phyloP scores from a whole-genome alignment of 2,329 filamentous ascomycete genomes.

The Purpureocillium takamizusanense region DNA sequence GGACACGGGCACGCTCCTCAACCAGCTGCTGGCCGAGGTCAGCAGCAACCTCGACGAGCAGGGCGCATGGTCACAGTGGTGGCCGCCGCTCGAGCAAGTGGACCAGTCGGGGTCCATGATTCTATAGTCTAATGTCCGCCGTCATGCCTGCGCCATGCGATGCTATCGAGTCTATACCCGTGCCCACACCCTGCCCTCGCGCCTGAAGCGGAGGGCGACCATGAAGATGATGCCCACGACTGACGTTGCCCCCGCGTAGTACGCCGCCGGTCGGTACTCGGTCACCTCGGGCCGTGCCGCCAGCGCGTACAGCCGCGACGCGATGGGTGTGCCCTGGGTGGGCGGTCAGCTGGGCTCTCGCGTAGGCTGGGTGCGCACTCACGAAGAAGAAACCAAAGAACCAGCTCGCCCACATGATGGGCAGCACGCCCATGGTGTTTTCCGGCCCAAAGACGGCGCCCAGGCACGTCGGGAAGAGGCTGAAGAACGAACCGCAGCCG shows the following conservation, averaged over 20 bases:
- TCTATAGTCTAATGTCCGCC: not conserved
- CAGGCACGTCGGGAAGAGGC: constrained; percentile 14
- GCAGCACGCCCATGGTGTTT: constrained; percentile 16
- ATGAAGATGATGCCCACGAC: constrained; percentile 10
- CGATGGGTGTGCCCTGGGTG: constrained; percentile 16
- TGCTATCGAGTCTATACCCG: constrained; percentile 1
- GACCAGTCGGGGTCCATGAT: constrained; percentile 2
- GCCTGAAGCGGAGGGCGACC: constrained; percentile 5
- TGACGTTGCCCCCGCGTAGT: constrained; percentile 17
- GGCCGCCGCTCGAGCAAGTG: constrained; percentile 13
- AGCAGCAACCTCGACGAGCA: constrained; percentile 17
- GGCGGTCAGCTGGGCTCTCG: constrained; percentile 1
- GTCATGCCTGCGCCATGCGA: too few relatives aligned
- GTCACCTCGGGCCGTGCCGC: constrained; percentile 8
- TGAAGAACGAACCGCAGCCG: constrained; percentile 19
- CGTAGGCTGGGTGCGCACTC: not conserved
- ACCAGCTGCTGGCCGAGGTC: constrained; percentile 14
- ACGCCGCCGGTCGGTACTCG: constrained; percentile 15
- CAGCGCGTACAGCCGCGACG: constrained; percentile 15
- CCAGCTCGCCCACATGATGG: constrained; percentile 17
- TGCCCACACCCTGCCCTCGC: constrained; percentile 1
- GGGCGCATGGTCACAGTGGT: constrained; percentile 17
- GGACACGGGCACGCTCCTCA: constrained; percentile 12
- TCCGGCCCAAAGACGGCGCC: constrained; percentile 12
- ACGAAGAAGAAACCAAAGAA: constrained; percentile 19